Conservation (phyloP, 2,329 filamentous ascomycete species). For the Penicillium olsonii region DNA sequence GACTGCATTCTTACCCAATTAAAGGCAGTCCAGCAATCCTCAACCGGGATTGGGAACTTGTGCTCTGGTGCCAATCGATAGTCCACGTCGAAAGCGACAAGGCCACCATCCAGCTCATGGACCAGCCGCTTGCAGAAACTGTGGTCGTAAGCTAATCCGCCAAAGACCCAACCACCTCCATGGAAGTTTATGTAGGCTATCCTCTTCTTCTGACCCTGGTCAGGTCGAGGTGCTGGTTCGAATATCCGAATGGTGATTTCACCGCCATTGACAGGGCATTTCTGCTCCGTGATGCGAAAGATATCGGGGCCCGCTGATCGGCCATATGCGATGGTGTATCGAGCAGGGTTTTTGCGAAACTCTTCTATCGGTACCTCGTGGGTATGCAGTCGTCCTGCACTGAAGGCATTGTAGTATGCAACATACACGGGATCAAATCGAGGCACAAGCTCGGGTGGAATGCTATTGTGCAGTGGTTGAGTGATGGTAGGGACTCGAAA, state of each 20-base stretch:
- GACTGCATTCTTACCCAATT: conserved; percentile 35
- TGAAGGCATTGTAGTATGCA: conserved; percentile 46
- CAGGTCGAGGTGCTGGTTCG: conserved; percentile 31
- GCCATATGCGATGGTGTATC: conserved; percentile 43
- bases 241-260: conserved; percentile 46
- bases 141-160: conserved; percentile 39
- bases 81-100: conserved; percentile 48
- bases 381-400: conserved; percentile 43
- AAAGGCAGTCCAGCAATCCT: conserved; percentile 44
- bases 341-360: conserved; percentile 41
- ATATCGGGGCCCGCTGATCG: conserved; percentile 38
- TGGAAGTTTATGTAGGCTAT: conserved; percentile 47
- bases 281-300: conserved; percentile 43
- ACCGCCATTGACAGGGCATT: conserved; percentile 41
- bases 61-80: conserved; percentile 46
- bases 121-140: conserved; percentile 46
- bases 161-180: conserved; percentile 48
- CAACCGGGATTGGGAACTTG: conserved; percentile 39
- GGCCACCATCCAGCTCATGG: conserved; percentile 37
- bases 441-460: conserved; percentile 38
- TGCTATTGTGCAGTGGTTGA: conserved; percentile 46
- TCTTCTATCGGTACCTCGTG: conserved; percentile 46
- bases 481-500: conserved; percentile 23
- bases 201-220: conserved; percentile 33
- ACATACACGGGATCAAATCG: conserved; percentile 46